A percentile compares a stretch with the other conserved stretches of the same genome.
Conservation (phyloP, 352 stramenopile genomes). For the Phytophthora sp. region DNA sequence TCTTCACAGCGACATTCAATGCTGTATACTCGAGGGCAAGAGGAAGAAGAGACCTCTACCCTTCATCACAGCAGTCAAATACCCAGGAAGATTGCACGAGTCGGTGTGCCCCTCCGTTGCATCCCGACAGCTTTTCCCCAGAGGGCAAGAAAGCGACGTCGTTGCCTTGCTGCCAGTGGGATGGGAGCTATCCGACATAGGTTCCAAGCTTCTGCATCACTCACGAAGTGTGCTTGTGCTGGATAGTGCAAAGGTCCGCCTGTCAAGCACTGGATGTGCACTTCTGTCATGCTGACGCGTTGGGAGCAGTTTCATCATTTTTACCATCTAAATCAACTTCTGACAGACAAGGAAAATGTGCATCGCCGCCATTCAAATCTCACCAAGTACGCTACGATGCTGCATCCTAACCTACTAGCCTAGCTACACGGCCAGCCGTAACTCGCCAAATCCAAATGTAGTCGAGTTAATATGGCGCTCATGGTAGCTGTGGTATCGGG, state of each 20-base stretch:
- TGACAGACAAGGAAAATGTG: neutral
- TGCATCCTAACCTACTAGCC: neutral
- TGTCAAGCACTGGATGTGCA: neutral
- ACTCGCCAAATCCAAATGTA: no score
- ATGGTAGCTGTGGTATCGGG: no score
- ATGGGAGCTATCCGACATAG: neutral
- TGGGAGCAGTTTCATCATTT: neutral
- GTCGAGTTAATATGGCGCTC: no score
- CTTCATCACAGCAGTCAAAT: no score
- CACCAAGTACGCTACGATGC: neutral
- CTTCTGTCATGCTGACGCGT: neutral
- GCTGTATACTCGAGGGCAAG: neutral
- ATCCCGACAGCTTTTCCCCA: neutral
- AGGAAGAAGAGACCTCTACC: neutral
- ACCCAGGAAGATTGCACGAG: no score
- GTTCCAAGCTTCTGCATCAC: neutral
- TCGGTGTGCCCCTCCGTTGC: neutral
- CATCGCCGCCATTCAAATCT: neutral
- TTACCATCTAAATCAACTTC: neutral
- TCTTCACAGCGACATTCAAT: no score
- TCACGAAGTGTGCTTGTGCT: neutral
- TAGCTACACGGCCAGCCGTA: neutral
- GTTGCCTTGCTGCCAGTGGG: neutral
- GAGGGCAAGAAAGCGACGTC: neutral
- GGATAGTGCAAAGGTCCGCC: neutral